Conservation (phyloP, 1,284 basidiomycete genomes). For the Ceraceosorus bombacis region DNA sequence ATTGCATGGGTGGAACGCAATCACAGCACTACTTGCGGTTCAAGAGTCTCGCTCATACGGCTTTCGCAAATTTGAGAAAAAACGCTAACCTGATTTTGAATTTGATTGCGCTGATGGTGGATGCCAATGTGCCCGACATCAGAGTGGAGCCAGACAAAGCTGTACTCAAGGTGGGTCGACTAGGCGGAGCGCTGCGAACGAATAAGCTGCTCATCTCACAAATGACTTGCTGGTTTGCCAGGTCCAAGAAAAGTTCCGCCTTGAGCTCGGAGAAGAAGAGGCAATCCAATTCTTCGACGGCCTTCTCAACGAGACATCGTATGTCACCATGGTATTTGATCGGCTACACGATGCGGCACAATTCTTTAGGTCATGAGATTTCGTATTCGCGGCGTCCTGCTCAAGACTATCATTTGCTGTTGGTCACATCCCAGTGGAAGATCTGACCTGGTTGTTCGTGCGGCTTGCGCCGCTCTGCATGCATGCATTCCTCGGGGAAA, state of each 20-base stretch:
- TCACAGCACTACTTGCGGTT: constrained; percentile 82
- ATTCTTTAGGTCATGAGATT: constrained; percentile 24
- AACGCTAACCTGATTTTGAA: constrained; percentile 97
- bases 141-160: constrained; percentile 64
- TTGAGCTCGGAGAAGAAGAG: constrained; percentile 62
- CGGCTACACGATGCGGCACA: constrained; percentile 46
- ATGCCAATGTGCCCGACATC: constrained; percentile 96
- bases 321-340: constrained; percentile 76
- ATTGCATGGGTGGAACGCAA: constrained; percentile 80
- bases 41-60: constrained; percentile 91
- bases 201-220: not conserved
- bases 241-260: constrained; percentile 91
- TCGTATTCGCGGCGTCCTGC: too few species aligned
- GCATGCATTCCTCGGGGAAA: too few species aligned
- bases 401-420: too few species aligned
- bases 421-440: too few species aligned
- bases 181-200: not conserved
- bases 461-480: too few species aligned
- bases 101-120: constrained; percentile 91
- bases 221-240: not conserved
- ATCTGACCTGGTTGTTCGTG: too few species aligned
- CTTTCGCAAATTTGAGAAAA: constrained; percentile 82
- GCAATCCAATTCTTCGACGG: constrained; percentile 95
- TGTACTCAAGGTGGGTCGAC: constrained; percentile 53
- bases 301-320: constrained; percentile 86